These are phyloP conservation scores for Sporothrix pallida DNA, from an alignment of 2,329 filamentous ascomycete genomes.

Conservation along the genomic window DNA sequence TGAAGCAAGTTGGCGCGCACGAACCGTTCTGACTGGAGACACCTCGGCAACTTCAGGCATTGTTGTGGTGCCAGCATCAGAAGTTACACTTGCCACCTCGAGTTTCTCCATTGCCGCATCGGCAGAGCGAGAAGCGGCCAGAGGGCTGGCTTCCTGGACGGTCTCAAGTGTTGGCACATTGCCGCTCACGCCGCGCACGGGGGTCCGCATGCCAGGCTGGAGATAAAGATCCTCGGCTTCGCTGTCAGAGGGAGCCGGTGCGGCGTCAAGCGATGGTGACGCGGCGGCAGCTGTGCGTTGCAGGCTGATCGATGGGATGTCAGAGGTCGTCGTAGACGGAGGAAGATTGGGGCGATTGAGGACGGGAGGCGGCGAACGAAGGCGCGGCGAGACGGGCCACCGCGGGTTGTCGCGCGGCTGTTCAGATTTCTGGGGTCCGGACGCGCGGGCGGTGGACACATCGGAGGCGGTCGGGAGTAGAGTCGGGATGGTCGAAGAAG, in stretches of 20 bases:
- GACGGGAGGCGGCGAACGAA: conserved; percentile 76
- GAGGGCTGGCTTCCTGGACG: conserved; percentile 85
- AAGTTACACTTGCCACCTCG: conserved; percentile 53
- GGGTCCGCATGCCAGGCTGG: conserved; percentile 63
- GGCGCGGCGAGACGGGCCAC: conserved; percentile 78
- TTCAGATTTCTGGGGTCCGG: conserved; percentile 69
- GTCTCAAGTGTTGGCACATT: conserved; percentile 76
- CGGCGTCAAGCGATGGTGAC: conserved; percentile 51
- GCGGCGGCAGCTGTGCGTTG: conserved; percentile 55
- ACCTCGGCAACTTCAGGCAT: conserved; percentile 51
- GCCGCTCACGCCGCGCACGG: conserved; percentile 63
- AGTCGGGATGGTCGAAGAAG: conserved; percentile 69
- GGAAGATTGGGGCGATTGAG: conserved; percentile 48
- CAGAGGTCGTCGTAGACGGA: conserved; percentile 39
- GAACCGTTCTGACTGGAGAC: conserved; percentile 51
- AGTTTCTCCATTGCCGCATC: conserved; percentile 58
- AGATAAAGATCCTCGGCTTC: conserved; percentile 58
- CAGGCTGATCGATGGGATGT: conserved; percentile 59
- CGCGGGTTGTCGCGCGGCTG: conserved; percentile 62
- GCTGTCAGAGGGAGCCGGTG: conserved; percentile 53
- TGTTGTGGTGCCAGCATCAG: conserved; percentile 50
- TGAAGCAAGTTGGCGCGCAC: conserved; percentile 61
- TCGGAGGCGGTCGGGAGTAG: conserved; percentile 68
- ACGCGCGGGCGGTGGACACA: conserved; percentile 59
- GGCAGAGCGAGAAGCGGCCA: conserved; percentile 66